These are phyloP conservation scores for Gardenia jasminoides DNA, from an alignment of 257 asterid genomes.

Conservation along the genomic window DNA sequence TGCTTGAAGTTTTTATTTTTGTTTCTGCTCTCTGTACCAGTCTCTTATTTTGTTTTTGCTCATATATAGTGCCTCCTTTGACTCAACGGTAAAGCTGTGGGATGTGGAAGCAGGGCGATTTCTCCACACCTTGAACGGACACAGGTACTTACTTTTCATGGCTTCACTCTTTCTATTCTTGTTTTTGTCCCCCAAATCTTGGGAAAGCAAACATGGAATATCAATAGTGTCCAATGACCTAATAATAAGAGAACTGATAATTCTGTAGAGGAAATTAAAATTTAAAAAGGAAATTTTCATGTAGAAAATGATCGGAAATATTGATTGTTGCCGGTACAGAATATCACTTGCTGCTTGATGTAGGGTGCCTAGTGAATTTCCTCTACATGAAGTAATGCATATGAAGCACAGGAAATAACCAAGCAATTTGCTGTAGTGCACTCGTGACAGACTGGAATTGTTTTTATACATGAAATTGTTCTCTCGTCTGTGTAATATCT, in stretches of 20 bases:
- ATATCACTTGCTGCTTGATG: neutral
- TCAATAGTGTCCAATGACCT: neutral
- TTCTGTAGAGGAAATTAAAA: neutral
- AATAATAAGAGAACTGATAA: neutral
- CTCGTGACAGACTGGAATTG: neutral
- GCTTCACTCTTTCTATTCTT: too few species aligned
- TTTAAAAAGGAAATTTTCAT: neutral
- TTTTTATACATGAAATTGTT: neutral
- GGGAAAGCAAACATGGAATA: neutral
- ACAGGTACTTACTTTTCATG: conserved; percentile 44
- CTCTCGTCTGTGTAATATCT: neutral
- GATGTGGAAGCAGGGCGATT: conserved; percentile 66
- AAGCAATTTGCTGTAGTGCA: neutral
- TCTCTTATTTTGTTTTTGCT: conserved; percentile 7
- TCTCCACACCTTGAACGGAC: conserved; percentile 81
- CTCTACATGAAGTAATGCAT: too few species aligned
- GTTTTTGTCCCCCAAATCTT: neutral
- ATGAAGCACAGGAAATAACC: too few species aligned
- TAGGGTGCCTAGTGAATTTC: neutral
- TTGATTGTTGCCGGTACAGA: neutral
- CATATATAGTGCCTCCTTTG: conserved; percentile 82
- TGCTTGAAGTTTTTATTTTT: too few species aligned
- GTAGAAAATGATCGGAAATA: neutral
- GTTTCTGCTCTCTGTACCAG: neutral
- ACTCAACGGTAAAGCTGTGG: conserved; percentile 96